Conservation (phyloP, 2,329 filamentous ascomycete species). For the Aspergillus thermomutatus region DNA sequence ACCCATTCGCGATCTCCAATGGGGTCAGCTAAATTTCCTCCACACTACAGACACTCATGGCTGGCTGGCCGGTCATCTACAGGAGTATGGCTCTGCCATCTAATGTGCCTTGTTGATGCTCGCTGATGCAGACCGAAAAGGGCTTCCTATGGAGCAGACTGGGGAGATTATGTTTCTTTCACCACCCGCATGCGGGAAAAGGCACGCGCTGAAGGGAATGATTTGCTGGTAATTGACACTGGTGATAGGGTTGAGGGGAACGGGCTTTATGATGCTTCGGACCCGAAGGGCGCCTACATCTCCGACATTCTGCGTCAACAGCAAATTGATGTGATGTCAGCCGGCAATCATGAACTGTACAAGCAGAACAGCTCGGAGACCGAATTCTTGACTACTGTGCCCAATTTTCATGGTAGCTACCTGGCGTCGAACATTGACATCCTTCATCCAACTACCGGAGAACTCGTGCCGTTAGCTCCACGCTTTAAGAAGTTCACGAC, state of each 20-base stretch:
- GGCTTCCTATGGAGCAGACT: constrained; percentile 89
- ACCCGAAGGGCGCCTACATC: constrained; percentile 82
- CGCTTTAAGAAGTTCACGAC: constrained; percentile 88
- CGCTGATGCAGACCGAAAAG: constrained; percentile 40
- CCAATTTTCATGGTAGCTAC: constrained; percentile 76
- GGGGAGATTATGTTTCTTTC: constrained; percentile 97
- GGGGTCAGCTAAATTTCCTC: constrained; percentile 96
- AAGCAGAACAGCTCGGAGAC: constrained; percentile 70
- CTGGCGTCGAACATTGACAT: constrained; percentile 93
- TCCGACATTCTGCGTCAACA: constrained; percentile 85
- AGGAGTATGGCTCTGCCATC: constrained; percentile 61
- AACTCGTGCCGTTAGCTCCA: constrained; percentile 71
- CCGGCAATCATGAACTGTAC: constrained; percentile 96
- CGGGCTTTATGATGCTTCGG: constrained; percentile 85
- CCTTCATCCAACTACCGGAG: constrained; percentile 66
- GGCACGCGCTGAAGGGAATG: constrained; percentile 73
- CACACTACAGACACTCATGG: constrained; percentile 96
- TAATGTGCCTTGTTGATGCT: neutral
- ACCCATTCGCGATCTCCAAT: constrained; percentile 78
- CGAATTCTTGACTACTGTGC: constrained; percentile 77
- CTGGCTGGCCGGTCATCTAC: constrained; percentile 89
- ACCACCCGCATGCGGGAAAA: constrained; percentile 73
- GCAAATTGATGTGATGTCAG: constrained; percentile 76
- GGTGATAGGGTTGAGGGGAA: constrained; percentile 93
- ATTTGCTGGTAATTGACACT: constrained; percentile 91